Conservation (phyloP, 805 yeast genomes). For the Candida hungchunana region DNA sequence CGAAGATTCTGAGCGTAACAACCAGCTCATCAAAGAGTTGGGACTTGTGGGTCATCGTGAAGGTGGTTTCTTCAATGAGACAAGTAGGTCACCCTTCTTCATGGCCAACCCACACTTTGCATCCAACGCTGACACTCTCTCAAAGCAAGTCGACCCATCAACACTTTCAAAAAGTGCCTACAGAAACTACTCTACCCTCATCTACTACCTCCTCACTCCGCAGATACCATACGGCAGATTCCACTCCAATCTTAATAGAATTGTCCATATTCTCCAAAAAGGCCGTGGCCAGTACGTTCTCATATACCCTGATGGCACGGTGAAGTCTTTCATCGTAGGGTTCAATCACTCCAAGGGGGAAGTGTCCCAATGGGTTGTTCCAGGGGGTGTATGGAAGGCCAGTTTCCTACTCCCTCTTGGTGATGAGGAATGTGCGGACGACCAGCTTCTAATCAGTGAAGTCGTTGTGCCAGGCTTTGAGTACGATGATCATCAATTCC, state of each 20-base stretch:
- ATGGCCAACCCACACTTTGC: slow-evolving; percentile 33
- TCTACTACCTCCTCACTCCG: slow-evolving; percentile 49
- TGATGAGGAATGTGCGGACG: slow-evolving; percentile 31
- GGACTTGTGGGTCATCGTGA: slow-evolving; percentile 43
- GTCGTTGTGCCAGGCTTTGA: slow-evolving; percentile 63
- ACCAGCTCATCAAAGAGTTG: slow-evolving; percentile 33
- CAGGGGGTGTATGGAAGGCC: slow-evolving; percentile 56
- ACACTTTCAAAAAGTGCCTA: slow-evolving; percentile 7
- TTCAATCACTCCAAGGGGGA: slow-evolving; percentile 44
- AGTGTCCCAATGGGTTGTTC: slow-evolving; percentile 59
- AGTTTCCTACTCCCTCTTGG: slow-evolving; percentile 41
- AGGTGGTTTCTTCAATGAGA: slow-evolving; percentile 55
- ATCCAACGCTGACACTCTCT: neutral
- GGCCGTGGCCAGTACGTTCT: slow-evolving; percentile 55
- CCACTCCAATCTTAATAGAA: slow-evolving; percentile 48
- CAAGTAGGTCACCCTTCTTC: slow-evolving; percentile 45
- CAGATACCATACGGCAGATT: slow-evolving; percentile 47
- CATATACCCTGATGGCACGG: slow-evolving; percentile 45
- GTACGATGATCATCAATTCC: slow-evolving; percentile 46
- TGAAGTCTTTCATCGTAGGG: slow-evolving; percentile 51
- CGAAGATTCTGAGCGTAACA: slow-evolving; percentile 20
- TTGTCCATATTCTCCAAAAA: slow-evolving; percentile 49
- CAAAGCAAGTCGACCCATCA: slow-evolving; percentile 1
- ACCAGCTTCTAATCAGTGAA: slow-evolving; percentile 46
- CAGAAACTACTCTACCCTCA: slow-evolving; percentile 46